Evolutionary conservation across 768 basidiomycete genomes (phyloP).

Genomic region (Macrocybe gigantea): DNA sequence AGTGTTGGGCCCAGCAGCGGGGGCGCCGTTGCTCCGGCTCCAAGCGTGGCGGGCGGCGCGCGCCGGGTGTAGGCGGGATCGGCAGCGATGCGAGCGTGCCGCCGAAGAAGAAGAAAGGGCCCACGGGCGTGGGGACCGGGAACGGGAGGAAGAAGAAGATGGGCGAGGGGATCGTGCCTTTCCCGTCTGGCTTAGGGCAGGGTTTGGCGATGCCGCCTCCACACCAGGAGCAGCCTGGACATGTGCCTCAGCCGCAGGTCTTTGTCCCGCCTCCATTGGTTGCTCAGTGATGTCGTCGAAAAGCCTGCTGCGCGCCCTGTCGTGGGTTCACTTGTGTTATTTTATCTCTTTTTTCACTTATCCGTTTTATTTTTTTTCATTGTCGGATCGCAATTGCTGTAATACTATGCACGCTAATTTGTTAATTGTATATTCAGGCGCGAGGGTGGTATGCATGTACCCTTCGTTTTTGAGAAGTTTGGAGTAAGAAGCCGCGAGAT

Average conservation of each 20-base stretch:
- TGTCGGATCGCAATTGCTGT: constrained; percentile 3
- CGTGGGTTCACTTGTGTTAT: constrained; percentile 2
- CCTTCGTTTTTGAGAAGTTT: neutral
- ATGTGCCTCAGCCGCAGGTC: constrained; percentile 5
- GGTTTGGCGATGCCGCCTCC: neutral
- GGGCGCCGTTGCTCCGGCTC: no score
- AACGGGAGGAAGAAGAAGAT: constrained; percentile 44
- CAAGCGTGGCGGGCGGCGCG: no score
- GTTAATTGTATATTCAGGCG: neutral
- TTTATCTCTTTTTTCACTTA: neutral
- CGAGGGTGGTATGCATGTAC: neutral
- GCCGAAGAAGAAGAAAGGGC: constrained; percentile 39
- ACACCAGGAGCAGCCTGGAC: neutral
- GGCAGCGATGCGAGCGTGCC: constrained; percentile 17
- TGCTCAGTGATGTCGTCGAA: constrained; percentile 5
- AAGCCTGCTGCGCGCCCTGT: neutral
- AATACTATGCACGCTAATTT: constrained; percentile 4
- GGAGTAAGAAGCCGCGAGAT: no score
- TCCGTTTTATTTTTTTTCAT: neutral
- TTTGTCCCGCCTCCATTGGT: constrained; percentile 7
- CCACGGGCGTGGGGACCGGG: constrained; percentile 34
- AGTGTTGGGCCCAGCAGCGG: no score
- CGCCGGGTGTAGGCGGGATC: constrained; percentile 4
- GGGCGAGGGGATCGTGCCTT: constrained; percentile 7
- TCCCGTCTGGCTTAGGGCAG: constrained; percentile 4